Evolutionary conservation across 2,329 filamentous ascomycete species (phyloP), one percentile per base, ranked within the genome.

Genomic region (Ascochyta viciae-villosae): DNA sequence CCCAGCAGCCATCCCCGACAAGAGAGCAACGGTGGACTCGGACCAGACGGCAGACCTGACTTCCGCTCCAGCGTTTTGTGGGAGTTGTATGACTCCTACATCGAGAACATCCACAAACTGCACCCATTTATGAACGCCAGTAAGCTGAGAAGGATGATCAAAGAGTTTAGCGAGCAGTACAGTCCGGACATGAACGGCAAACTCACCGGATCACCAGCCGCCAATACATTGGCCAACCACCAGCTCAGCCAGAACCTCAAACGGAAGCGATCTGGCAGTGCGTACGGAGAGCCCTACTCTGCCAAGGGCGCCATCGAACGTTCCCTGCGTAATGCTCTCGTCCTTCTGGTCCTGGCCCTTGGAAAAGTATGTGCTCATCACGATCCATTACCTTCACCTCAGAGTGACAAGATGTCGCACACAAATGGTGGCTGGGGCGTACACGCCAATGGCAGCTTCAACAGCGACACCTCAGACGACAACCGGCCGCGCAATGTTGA

Each of bases 291-390:
- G 31, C 57, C 62, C 6, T 66, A 64, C 35, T 68, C 65, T 9
- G 46, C 61, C n/a, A 62, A 57, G 39, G 64, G 61, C 6, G 62
- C 61, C 33, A 66, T 69, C 49, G 65, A 74, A 50, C 62, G 65
- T 59, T 76, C 57, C 58, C 59, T 80, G 72, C 58, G 72, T 66
- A 96, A 91, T 63, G 92, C 92, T 0, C 82, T 98, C 35, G 85
- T 97, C 1, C 82, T 97, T 2, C 81, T 94, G 4, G 86, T 96
- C 1, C 81, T 98, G 50, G 94, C 94, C 0, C 79, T 99, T 6
- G 95, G 95, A 16, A 92, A 92, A 68, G 89, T 98, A 12, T 94
- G 91, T 66, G 75, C 81, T 56, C 77, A 82, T 56, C 77, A 78
- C 40, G 71, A 77, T 4, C 77, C 79, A 16, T 66, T 88, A 10